Percentiles rank a stretch among this genome's conserved stretches.
phyloP scores from a whole-genome alignment of 2,329 filamentous ascomycete genomes.

The Moelleriella libera region DNA sequence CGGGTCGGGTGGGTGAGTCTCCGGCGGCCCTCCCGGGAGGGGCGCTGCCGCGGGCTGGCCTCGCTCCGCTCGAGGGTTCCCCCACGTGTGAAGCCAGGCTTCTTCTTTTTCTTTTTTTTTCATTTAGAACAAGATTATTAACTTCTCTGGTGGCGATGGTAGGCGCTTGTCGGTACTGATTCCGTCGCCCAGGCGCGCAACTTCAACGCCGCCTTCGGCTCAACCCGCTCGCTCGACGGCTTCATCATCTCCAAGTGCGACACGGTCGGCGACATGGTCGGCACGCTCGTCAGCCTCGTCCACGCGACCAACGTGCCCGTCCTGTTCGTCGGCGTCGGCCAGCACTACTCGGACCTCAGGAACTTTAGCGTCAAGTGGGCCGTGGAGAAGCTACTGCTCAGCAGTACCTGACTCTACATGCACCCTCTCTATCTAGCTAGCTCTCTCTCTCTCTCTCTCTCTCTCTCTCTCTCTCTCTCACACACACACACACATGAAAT shows the following conservation, averaged over 20 bases:
- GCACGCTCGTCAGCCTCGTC: slow-evolving; percentile 88
- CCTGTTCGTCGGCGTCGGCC: slow-evolving; percentile 69
- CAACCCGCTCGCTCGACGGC: slow-evolving; percentile 68
- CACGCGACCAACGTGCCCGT: slow-evolving; percentile 95
- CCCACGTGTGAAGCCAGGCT: no score
- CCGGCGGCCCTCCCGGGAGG: no score
- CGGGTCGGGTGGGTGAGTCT: no score
- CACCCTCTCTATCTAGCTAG: no score
- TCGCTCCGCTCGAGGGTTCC: no score
- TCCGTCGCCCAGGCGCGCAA: slow-evolving; percentile 91
- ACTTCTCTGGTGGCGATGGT: background rate
- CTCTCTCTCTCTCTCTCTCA: no score
- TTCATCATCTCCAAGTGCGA: slow-evolving; percentile 99
- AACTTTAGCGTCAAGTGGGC: slow-evolving; percentile 59
- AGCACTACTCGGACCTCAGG: slow-evolving; percentile 54
- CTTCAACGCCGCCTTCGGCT: slow-evolving; percentile 87
- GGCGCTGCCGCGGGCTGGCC: no score
- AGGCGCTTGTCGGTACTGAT: slow-evolving; percentile 87
- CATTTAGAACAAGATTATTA: background rate
- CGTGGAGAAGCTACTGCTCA: slow-evolving; percentile 49
- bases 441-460: no score
- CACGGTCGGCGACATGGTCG: slow-evolving; percentile 98
- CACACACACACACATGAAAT: no score
- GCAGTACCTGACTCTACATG: slow-evolving; percentile 16
- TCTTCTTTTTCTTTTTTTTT: background rate